Evolutionary conservation across 2,329 filamentous ascomycete species (phyloP).

Genomic region (Epichloe elymi): DNA sequence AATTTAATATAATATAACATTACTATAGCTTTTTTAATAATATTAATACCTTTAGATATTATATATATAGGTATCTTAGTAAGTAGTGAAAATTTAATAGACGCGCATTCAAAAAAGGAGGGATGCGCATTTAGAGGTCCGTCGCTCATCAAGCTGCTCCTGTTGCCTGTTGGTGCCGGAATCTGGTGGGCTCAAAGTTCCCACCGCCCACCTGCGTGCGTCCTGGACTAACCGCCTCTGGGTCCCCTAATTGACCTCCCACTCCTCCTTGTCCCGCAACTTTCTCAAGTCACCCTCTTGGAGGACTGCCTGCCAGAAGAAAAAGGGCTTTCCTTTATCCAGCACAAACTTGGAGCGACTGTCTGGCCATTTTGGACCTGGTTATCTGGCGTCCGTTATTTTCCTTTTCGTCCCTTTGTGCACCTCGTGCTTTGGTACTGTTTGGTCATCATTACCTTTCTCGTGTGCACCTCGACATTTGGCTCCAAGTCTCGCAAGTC

Average conservation of each 20-base stretch:
- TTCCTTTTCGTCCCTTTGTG: slow-evolving; percentile 3
- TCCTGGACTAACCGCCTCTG: slow-evolving; percentile 5
- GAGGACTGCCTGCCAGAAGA: slow-evolving; percentile 3
- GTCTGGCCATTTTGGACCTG: slow-evolving; percentile 4
- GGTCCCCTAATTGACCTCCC: slow-evolving; percentile 7
- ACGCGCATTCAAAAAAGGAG: too few relatives aligned
- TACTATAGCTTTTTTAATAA: too few relatives aligned
- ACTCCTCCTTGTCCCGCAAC: slow-evolving; percentile 5
- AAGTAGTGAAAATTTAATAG: too few relatives aligned
- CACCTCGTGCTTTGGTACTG: slow-evolving; percentile 2
- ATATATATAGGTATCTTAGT: too few relatives aligned
- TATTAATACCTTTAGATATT: too few relatives aligned
- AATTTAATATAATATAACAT: too few relatives aligned
- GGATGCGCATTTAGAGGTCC: too few relatives aligned
- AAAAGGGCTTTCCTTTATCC: slow-evolving; percentile 5
- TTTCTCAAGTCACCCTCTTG: slow-evolving; percentile 6
- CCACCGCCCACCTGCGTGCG: slow-evolving; percentile 1
- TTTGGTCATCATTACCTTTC: slow-evolving; percentile 2
- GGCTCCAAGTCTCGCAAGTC: slow-evolving; percentile 3
- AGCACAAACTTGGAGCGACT: slow-evolving; percentile 5
- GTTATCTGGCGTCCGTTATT: slow-evolving; percentile 3
- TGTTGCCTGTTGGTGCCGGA: not conserved
- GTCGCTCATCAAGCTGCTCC: too few relatives aligned
- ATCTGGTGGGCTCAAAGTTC: not conserved
- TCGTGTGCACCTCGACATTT: slow-evolving; percentile 1